Percentiles rank a stretch among this genome's conserved stretches.
These are phyloP conservation scores for Phytophthora vignae DNA, from an alignment of 352 stramenopile genomes.

Conservation along the genomic window DNA sequence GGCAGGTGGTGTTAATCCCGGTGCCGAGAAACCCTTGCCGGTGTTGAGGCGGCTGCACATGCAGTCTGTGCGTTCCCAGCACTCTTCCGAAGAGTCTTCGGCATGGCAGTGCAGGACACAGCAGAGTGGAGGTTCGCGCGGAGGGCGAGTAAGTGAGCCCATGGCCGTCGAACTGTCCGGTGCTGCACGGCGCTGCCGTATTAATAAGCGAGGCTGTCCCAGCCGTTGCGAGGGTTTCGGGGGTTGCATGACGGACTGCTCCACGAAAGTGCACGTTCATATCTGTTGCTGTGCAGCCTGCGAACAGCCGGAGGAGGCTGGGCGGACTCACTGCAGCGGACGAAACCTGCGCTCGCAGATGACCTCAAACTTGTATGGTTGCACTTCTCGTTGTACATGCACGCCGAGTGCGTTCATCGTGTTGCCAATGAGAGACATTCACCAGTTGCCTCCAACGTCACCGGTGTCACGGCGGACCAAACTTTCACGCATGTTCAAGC, in stretches of 20 bases:
- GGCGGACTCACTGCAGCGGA: background rate
- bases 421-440: slow-evolving; percentile 3
- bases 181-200: background rate
- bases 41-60: background rate
- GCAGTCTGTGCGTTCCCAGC: no score
- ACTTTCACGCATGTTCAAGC: background rate
- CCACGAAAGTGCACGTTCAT: slow-evolving; percentile 1
- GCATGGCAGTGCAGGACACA: no score
- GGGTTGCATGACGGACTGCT: background rate
- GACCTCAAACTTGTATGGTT: background rate
- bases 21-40: background rate
- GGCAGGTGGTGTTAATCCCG: background rate
- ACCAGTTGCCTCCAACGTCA: background rate
- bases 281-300: background rate
- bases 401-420: background rate
- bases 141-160: background rate
- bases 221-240: slow-evolving; percentile 1
- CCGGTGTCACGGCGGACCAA: slow-evolving; percentile 7
- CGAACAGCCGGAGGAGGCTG: background rate
- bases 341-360: background rate
- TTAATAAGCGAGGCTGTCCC: background rate
- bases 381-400: background rate
- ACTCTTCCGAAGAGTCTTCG: no score
- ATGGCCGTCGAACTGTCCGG: background rate
- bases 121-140: background rate